Percentiles rank a stretch among this genome's conserved stretches.
Conservation (phyloP, 2,329 filamentous ascomycete genomes). For the Ophiocordyceps camponoti-saundersi region DNA sequence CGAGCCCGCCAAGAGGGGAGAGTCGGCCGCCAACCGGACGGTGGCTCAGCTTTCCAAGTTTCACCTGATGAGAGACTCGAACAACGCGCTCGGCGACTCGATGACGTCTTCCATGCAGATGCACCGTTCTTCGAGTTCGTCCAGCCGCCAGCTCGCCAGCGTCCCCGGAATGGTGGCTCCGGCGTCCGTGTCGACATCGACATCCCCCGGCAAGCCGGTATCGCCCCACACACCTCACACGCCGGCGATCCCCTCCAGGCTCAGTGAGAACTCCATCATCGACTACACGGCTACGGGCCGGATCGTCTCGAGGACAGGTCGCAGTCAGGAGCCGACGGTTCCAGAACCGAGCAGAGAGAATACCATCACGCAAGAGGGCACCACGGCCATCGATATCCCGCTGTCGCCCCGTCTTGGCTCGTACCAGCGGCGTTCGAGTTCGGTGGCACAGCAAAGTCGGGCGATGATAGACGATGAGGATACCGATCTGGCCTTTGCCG, state of each 20-base stretch:
- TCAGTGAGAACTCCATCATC: slow-evolving; percentile 73
- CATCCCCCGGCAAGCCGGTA: slow-evolving; percentile 77
- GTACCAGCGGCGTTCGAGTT: slow-evolving; percentile 47
- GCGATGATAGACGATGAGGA: slow-evolving; percentile 39
- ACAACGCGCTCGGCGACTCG: slow-evolving; percentile 77
- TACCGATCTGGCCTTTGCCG: slow-evolving; percentile 40
- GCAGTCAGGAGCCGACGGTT: slow-evolving; percentile 8
- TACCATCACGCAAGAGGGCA: slow-evolving; percentile 31
- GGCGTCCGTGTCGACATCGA: slow-evolving; percentile 66
- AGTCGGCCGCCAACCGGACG: slow-evolving; percentile 57
- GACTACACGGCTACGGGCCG: slow-evolving; percentile 15
- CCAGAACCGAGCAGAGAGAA: slow-evolving; percentile 17
- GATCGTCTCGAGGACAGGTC: slow-evolving; percentile 12
- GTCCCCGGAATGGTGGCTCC: slow-evolving; percentile 52
- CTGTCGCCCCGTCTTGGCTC: slow-evolving; percentile 45
- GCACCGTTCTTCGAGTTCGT: slow-evolving; percentile 65
- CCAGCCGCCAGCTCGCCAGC: slow-evolving; percentile 40
- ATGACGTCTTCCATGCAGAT: slow-evolving; percentile 81
- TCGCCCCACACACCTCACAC: slow-evolving; percentile 87
- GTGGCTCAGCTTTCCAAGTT: slow-evolving; percentile 71
- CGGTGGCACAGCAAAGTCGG: slow-evolving; percentile 47
- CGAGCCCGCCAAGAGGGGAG: slow-evolving; percentile 46
- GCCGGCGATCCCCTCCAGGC: slow-evolving; percentile 79
- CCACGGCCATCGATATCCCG: slow-evolving; percentile 57
- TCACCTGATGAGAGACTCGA: slow-evolving; percentile 76